phyloP scores from a whole-genome alignment of 345 rosid genomes.

The Dimocarpus longan region DNA sequence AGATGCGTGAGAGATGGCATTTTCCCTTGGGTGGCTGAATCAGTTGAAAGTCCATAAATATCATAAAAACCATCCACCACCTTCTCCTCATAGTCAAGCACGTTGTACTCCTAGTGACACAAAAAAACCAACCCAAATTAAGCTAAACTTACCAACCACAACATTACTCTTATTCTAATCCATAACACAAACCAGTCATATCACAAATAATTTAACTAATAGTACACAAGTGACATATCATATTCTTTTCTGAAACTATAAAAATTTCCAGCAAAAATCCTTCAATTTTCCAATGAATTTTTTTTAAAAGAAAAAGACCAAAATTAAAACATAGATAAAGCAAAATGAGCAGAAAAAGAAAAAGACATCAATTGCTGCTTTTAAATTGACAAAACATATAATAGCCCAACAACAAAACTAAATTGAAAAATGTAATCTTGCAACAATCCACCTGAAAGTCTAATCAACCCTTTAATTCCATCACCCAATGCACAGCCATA shows the following conservation, averaged over 20 bases:
- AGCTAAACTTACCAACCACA: conserved; percentile 18
- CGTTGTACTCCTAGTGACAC: conserved; percentile 74
- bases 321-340: background rate
- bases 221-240: background rate
- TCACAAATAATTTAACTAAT: background rate
- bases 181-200: background rate
- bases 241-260: conserved; percentile 1
- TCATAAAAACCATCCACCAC: conserved; percentile 97
- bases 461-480: background rate
- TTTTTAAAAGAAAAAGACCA: background rate
- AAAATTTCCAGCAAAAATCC: background rate
- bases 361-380: background rate
- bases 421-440: background rate
- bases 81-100: conserved; percentile 93
- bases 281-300: background rate
- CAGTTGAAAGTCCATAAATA: conserved; percentile 66
- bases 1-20: conserved; percentile 88
- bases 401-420: background rate
- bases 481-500: background rate
- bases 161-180: background rate
- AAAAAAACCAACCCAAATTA: conserved; percentile 18
- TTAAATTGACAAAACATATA: background rate
- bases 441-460: background rate
- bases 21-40: conserved; percentile 59
- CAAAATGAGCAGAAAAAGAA: background rate